A percentile compares a stretch with the other conserved stretches of the same genome.
phyloP scores from a whole-genome alignment of 202 grass and related monocot species.

The Brachypodium distachyon region DNA sequence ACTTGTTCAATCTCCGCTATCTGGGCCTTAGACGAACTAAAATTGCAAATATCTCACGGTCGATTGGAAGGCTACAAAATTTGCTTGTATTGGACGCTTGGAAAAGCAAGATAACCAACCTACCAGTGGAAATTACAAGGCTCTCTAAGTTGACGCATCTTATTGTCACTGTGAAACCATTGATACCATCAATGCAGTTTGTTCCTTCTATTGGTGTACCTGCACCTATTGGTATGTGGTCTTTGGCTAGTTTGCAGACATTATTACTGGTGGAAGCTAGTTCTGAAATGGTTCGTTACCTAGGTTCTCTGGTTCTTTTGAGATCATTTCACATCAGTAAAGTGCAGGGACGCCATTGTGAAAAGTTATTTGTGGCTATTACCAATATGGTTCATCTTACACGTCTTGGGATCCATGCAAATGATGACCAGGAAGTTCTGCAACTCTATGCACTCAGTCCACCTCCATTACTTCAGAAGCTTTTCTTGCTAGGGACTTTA shows the following conservation, averaged over 20 bases:
- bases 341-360: neutral
- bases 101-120: neutral
- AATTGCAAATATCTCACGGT: slow-evolving; percentile 13
- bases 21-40: slow-evolving; percentile 28
- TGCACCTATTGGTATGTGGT: neutral
- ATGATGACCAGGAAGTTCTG: neutral
- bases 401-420: neutral
- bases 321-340: slow-evolving; percentile 1
- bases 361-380: neutral
- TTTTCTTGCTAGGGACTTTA: neutral
- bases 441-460: neutral
- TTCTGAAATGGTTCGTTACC: neutral
- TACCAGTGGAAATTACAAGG: slow-evolving; percentile 21
- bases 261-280: slow-evolving; percentile 1
- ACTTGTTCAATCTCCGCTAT: slow-evolving; percentile 39
- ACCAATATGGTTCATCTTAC: slow-evolving; percentile 11
- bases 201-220: neutral
- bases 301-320: neutral
- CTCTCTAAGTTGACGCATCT: slow-evolving; percentile 28
- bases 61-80: slow-evolving; percentile 23
- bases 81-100: slow-evolving; percentile 34
- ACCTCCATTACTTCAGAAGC: neutral
- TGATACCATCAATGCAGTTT: slow-evolving; percentile 7
- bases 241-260: neutral
- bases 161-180: neutral